Conservation (phyloP, 2,329 filamentous ascomycete species). For the Cytospora piceicola region DNA sequence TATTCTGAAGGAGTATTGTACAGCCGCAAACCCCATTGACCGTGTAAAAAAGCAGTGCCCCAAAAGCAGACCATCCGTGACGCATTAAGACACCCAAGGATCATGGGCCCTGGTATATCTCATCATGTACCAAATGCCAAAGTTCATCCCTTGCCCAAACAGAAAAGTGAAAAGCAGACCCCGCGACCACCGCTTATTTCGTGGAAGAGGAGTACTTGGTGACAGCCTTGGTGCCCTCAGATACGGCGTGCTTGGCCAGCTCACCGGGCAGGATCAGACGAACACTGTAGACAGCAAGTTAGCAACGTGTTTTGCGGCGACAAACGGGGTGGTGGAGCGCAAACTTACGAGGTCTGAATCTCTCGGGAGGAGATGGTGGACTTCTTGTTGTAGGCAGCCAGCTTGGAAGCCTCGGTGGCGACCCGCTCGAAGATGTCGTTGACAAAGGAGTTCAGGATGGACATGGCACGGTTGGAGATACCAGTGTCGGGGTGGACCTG, state of each 20-base stretch:
- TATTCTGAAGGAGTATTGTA: constrained; percentile 72
- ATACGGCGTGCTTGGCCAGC: constrained; percentile 98
- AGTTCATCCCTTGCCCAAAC: constrained; percentile 56
- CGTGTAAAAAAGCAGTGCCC: constrained; percentile 70
- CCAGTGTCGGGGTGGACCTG: constrained; percentile 99
- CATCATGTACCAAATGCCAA: constrained; percentile 63
- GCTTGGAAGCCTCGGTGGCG: constrained; percentile 97
- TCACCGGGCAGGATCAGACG: constrained; percentile 97
- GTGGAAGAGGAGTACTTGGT: constrained; percentile 99
- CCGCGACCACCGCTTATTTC: constrained; percentile 73
- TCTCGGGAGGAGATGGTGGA: constrained; percentile 99
- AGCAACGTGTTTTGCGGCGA: background rate
- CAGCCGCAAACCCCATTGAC: constrained; percentile 72
- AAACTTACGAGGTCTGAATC: constrained; percentile 88
- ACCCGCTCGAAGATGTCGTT: constrained; percentile 99
- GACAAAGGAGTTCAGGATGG: constrained; percentile 99
- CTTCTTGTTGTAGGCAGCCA: constrained; percentile 99
- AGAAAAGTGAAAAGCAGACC: constrained; percentile 58
- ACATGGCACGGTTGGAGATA: constrained; percentile 99
- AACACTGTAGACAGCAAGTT: constrained; percentile 56
- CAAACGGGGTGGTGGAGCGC: constrained; percentile 50
- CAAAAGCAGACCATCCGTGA: constrained; percentile 68
- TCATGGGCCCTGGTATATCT: constrained; percentile 51
- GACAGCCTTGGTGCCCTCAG: constrained; percentile 99
- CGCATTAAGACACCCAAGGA: constrained; percentile 69